Evolutionary conservation across 2,329 filamentous ascomycete species (phyloP).

Genomic region (Xylariales sp.): DNA sequence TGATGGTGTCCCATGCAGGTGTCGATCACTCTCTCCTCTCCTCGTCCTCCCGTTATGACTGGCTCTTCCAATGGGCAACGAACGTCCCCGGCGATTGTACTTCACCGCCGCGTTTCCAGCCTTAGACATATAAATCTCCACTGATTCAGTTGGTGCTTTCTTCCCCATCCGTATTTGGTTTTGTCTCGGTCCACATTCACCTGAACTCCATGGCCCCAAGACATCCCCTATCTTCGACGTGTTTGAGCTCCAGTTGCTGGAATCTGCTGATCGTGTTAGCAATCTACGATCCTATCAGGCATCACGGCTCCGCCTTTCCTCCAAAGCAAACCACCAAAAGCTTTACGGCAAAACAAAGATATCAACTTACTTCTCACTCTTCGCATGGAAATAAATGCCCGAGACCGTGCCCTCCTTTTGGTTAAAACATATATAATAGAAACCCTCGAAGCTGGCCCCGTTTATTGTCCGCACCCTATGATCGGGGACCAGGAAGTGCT

Average conservation of each 20-base stretch:
- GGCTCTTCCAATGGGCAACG: too few relatives aligned
- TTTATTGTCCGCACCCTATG: conserved; percentile 87
- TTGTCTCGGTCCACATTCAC: conserved; percentile 48
- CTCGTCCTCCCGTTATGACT: too few relatives aligned
- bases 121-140: too few relatives aligned
- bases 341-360: background rate
- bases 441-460: conserved; percentile 95
- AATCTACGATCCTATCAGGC: background rate
- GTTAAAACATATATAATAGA: conserved; percentile 99
- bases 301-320: too few relatives aligned
- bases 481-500: conserved; percentile 94
- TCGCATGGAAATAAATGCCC: conserved; percentile 96
- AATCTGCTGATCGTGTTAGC: conserved; percentile 50
- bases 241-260: conserved; percentile 87
- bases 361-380: conserved; percentile 83
- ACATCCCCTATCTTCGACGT: conserved; percentile 80
- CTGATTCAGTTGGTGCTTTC: too few relatives aligned
- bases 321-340: too few relatives aligned
- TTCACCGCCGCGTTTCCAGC: too few relatives aligned
- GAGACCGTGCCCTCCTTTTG: conserved; percentile 80
- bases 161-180: too few relatives aligned
- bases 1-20: too few relatives aligned
- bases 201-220: conserved; percentile 85
- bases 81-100: too few relatives aligned
- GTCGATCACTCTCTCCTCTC: too few relatives aligned